Evolutionary conservation across 2,329 filamentous ascomycete genomes (phyloP), one percentile per base, ranked within the genome.

Genomic region (Exophiala dermatitidis): DNA sequence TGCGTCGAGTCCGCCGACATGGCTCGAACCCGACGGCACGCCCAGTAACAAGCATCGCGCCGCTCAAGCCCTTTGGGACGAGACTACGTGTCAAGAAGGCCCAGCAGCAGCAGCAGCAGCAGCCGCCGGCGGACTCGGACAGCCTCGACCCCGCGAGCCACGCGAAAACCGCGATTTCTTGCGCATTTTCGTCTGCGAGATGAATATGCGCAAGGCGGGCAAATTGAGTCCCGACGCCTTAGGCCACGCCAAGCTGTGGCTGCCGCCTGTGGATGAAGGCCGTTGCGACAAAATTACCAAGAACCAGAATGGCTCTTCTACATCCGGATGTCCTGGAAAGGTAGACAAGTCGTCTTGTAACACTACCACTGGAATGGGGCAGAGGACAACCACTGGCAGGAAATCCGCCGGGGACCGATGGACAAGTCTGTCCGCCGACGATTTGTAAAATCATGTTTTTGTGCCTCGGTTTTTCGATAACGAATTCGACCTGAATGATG

Each of bases 191-290:
- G 81, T 84, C 7, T 71, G 84, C 45, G 81, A 84, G 67, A 83
- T 84, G 80, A 83, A 84, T 65, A 84, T 84, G 81, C 75, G 81
- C 36, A 75, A 81, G 41, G 73, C 72, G 56, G 81, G 81, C 51
- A 84, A 84, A 68, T 69, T 84, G 42, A 79, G 80, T 56, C 70
- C 77, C 41, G 76, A 77, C 49, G 66, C 70, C 6, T 72, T 76
- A 10, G 78, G 80, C 19, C 72, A 75, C 58, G 81, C 81, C 29
- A 75, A 74, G 52, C 74, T 83, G 55, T 83, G 79, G 78, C 67
- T 84, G 42, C 81, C 81, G 36, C 80, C 81, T 42, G 73, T 81
- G 36, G 70, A 69, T 46, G 64, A 56, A 28, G 41, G 12, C 19
- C 19, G 19, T 19, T 19, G 19, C 19, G 19, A 19, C 19, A 19